Evolutionary conservation across 148 eudicot species (phyloP), one percentile per base, ranked within the genome.

Genomic region (Silene conica): DNA sequence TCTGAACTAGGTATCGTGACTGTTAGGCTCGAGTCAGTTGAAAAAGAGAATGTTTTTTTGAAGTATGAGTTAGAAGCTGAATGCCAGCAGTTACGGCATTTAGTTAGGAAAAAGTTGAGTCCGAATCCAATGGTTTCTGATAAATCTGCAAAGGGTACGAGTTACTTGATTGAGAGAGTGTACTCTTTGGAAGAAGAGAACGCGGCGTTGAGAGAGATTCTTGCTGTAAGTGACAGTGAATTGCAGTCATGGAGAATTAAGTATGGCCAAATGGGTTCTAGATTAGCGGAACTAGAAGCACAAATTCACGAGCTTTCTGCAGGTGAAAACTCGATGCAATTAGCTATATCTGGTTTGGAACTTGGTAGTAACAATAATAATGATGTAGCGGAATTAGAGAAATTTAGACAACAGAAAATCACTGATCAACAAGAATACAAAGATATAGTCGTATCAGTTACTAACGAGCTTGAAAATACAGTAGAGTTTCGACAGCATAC

Each of bases 51-150:
- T 67, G 84, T 83, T 15, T 85, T 86, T 77, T 81, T 93, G 20
- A 88, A 89, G 82, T 89, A 89, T 21, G 96, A 93, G 77, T 78
- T 92, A 77, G 96, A 90, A 76, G 80, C 85, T 0, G 96, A 90
- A 54, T 93, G 93, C 76, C 91, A 89, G 69, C 81, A 89, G 71
- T 75, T 93, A 67, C 83, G 90, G 41, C 67, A 71, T 56, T 64
- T 87, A n/a, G 77, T 83, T 26, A 82, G 87, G 28, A 91, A 82
- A 73, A 73, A 87, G 71, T n/a, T n/a, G n/a, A n/a, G n/a, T n/a
- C 70, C 85, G 22, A 73, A 64, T 78, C 65, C 82, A 67, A 67
- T 54, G 48, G 26, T 65, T 45, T 54, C 58, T 19, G 80, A 79
- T 31, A 72, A 34, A 48, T 34, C 73, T 9, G 76, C 75, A 48